Evolutionary conservation across 495 filamentous ascomycete genomes (phyloP).

Genomic region (Trichoderma asperelloides): DNA sequence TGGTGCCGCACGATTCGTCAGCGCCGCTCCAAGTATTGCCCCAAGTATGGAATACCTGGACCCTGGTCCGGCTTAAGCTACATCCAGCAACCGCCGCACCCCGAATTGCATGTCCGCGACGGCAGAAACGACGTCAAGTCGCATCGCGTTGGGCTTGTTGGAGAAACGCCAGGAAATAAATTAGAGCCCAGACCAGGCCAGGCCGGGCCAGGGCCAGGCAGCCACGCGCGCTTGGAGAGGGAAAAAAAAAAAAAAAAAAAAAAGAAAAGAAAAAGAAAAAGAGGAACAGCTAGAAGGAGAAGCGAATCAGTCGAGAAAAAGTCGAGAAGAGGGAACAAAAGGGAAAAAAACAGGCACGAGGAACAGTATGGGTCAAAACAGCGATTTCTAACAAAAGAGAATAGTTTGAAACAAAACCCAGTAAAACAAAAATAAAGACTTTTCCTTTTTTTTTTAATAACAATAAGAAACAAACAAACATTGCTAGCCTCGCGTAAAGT

Average conservation of each 20-base stretch:
- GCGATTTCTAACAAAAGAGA: too few relatives aligned
- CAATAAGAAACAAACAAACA: too few relatives aligned
- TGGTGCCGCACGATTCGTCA: neutral
- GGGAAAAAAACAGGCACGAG: neutral
- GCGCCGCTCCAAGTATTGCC: neutral
- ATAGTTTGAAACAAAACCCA: too few relatives aligned
- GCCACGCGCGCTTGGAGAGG: neutral
- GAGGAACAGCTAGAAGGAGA: neutral
- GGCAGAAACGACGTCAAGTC: conserved; percentile 1
- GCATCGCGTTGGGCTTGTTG: conserved; percentile 9
- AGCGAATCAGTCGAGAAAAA: neutral
- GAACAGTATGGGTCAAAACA: neutral
- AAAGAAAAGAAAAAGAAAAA: neutral
- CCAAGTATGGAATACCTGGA: neutral
- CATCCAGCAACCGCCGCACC: neutral
- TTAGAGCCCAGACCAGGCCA: too few relatives aligned
- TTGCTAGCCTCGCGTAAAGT: too few relatives aligned
- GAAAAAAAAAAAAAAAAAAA: neutral
- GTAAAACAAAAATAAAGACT: too few relatives aligned
- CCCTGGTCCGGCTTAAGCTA: neutral
- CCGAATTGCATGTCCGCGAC: neutral
- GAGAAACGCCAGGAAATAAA: conserved; percentile 8
- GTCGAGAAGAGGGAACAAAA: neutral
- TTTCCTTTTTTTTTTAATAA: too few relatives aligned
- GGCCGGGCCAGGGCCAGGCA: neutral